Conservation (phyloP, 257 asterid genomes). For the Nicotiana attenuata region DNA sequence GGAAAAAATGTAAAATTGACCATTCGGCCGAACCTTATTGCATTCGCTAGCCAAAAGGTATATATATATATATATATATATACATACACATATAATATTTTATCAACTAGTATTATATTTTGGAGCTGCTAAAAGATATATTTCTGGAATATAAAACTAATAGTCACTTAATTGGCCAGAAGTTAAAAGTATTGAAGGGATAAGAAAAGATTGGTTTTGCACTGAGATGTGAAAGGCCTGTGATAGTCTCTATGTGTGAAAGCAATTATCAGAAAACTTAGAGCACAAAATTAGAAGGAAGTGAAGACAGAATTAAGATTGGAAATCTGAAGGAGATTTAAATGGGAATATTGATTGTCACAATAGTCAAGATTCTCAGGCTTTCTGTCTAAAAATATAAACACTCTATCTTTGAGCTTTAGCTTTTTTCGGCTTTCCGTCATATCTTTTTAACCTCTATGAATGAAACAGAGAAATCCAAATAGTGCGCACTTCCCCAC, state of each 20-base stretch:
- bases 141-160: too few relatives aligned
- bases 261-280: background rate
- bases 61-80: too few relatives aligned
- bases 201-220: background rate
- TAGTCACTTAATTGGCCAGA: background rate
- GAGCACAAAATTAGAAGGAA: background rate
- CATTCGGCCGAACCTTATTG: accelerated
- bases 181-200: background rate
- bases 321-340: background rate
- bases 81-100: too few relatives aligned
- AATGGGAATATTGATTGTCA: background rate
- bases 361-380: slow-evolving; percentile 10
- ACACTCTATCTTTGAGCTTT: background rate
- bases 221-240: background rate
- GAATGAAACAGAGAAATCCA: background rate
- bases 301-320: background rate
- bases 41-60: too few relatives aligned
- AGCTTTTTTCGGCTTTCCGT: background rate
- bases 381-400: background rate
- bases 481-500: background rate
- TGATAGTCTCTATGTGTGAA: background rate
- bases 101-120: too few relatives aligned
- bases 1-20: too few relatives aligned
- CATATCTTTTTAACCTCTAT: background rate
- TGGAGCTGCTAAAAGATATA: too few relatives aligned